A percentile compares a stretch with the other conserved stretches of the same genome.
Conservation (phyloP, 805 yeast species). For the Lipomyces orientalis region DNA sequence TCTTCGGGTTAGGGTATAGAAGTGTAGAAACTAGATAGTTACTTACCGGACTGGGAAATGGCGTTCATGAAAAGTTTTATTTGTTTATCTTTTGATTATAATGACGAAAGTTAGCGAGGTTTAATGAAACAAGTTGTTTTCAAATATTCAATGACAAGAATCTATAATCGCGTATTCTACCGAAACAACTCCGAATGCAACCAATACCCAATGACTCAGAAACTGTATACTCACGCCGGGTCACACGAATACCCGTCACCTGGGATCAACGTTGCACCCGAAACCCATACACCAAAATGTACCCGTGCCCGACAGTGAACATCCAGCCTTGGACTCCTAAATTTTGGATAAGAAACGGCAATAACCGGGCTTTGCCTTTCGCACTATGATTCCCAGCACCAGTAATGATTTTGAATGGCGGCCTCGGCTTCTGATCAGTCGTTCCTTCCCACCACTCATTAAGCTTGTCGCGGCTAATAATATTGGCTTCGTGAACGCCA, state of each 20-base stretch:
- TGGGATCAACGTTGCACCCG: slow-evolving; percentile 8
- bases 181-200: neutral
- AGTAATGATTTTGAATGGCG: slow-evolving; percentile 29
- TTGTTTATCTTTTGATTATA: too few species aligned
- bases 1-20: slow-evolving; percentile 6
- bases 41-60: too few species aligned
- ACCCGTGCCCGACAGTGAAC: slow-evolving; percentile 20
- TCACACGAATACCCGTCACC: too few species aligned
- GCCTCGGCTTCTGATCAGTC: neutral
- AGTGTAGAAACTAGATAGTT: too few species aligned
- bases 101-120: too few species aligned
- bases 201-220: neutral
- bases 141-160: neutral
- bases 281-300: slow-evolving; percentile 15
- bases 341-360: slow-evolving; percentile 24
- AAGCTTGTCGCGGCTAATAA: slow-evolving; percentile 20
- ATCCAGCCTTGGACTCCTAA: slow-evolving; percentile 28
- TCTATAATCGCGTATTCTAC: neutral
- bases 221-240: neutral
- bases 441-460: slow-evolving; percentile 22
- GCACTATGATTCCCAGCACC: slow-evolving; percentile 33
- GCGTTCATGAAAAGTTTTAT: too few species aligned
- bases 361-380: slow-evolving; percentile 23
- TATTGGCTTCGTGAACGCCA: slow-evolving; percentile 16
- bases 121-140: neutral